Evolutionary conservation across 2,329 filamentous ascomycete species (phyloP).

Genomic region (Fusarium falciforme): DNA sequence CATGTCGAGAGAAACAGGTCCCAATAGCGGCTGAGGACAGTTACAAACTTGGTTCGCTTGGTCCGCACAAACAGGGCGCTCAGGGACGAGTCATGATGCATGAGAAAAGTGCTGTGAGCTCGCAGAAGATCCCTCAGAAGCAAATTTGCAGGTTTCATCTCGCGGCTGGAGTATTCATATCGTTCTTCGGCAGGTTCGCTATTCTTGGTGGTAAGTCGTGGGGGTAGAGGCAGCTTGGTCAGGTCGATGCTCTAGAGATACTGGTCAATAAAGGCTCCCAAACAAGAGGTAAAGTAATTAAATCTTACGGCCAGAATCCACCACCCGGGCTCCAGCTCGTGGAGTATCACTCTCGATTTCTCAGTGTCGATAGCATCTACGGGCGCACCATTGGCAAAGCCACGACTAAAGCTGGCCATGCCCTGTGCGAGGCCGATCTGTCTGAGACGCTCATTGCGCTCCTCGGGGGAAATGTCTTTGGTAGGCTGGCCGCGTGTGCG

Average conservation of each 20-base stretch:
- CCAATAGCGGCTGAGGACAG: slow-evolving; percentile 84
- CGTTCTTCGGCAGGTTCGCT: slow-evolving; percentile 55
- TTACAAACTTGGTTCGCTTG: slow-evolving; percentile 76
- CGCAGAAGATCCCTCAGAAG: slow-evolving; percentile 84
- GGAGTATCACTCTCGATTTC: slow-evolving; percentile 83
- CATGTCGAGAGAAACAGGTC: slow-evolving; percentile 75
- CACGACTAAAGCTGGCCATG: slow-evolving; percentile 92
- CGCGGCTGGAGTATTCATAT: slow-evolving; percentile 87
- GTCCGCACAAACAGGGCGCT: slow-evolving; percentile 74
- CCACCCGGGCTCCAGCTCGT: slow-evolving; percentile 91
- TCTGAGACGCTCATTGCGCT: slow-evolving; percentile 86
- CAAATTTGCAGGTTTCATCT: slow-evolving; percentile 85
- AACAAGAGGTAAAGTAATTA: background rate
- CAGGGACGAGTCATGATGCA: slow-evolving; percentile 86
- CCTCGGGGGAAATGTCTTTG: slow-evolving; percentile 65
- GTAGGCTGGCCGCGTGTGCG: slow-evolving; percentile 56
- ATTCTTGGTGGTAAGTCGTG: slow-evolving; percentile 58
- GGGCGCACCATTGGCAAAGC: slow-evolving; percentile 81
- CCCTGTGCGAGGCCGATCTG: slow-evolving; percentile 97
- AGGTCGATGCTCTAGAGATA: slow-evolving; percentile 71
- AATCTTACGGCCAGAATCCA: slow-evolving; percentile 88
- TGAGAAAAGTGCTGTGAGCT: slow-evolving; percentile 84
- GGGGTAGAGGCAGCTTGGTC: slow-evolving; percentile 75
- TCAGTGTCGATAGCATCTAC: slow-evolving; percentile 93
- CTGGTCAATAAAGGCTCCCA: slow-evolving; percentile 8